These are phyloP conservation scores for Marasmius oreades DNA, from an alignment of 1,284 basidiomycete genomes.

Conservation along the genomic window DNA sequence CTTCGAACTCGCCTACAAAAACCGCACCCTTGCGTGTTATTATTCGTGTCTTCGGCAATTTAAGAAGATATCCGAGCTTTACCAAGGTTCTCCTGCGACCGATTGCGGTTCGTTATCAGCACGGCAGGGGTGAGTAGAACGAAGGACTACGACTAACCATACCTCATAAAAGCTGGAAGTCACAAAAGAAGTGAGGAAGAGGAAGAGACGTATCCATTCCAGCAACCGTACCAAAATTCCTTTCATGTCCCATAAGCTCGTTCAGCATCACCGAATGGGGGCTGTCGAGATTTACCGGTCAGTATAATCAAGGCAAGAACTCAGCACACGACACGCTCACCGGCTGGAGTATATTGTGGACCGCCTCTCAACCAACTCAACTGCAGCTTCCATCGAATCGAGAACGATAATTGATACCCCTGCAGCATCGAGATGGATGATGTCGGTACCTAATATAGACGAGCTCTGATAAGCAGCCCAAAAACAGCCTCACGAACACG, in stretches of 20 bases:
- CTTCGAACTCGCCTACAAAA: not conserved
- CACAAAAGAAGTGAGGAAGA: no score
- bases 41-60: not conserved
- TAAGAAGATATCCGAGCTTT: not conserved
- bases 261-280: not conserved
- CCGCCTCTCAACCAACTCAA: not conserved
- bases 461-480: not conserved
- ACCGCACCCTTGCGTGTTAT: not conserved
- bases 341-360: not conserved
- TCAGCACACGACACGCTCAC: not conserved
- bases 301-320: no score
- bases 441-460: not conserved
- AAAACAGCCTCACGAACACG: not conserved
- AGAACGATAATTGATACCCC: not conserved
- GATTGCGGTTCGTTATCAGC: not conserved
- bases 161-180: not conserved
- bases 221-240: not conserved
- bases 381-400: not conserved
- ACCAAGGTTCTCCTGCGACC: not conserved
- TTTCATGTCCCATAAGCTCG: slow-evolving; percentile 1
- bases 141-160: not conserved
- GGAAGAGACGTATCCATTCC: not conserved
- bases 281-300: no score
- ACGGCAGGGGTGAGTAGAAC: not conserved
- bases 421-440: not conserved